These are phyloP conservation scores for Pholiota molesta DNA, from an alignment of 768 basidiomycete genomes.

Conservation along the genomic window DNA sequence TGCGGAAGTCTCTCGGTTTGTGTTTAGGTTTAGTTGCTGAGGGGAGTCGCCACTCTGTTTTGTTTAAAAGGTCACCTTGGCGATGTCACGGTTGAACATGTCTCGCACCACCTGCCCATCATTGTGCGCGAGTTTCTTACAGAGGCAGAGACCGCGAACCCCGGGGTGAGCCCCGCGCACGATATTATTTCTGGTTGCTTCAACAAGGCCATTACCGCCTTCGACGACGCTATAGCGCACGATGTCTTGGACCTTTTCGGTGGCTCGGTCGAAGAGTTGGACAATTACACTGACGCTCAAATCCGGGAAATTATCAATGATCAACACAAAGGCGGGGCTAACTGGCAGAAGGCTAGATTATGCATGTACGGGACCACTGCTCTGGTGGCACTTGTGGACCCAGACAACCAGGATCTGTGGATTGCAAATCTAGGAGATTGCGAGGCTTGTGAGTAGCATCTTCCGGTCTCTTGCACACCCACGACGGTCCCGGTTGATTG, in stretches of 20 bases:
- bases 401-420: conserved; percentile 71
- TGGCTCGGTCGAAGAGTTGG: conserved; percentile 49
- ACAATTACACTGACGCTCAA: conserved; percentile 54
- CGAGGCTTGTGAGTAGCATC: conserved; percentile 61
- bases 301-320: conserved; percentile 69
- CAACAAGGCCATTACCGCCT: conserved; percentile 58
- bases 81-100: conserved; percentile 70
- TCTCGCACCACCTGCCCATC: conserved; percentile 68
- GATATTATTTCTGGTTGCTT: conserved; percentile 58
- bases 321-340: conserved; percentile 55
- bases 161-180: conserved; percentile 43
- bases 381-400: conserved; percentile 73
- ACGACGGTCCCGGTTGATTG: neutral
- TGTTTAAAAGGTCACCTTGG: conserved; percentile 60
- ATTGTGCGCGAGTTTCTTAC: conserved; percentile 63
- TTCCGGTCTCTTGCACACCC: conserved; percentile 11
- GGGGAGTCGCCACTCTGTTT: conserved; percentile 8
- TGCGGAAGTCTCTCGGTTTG: conserved; percentile 28
- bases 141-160: conserved; percentile 41
- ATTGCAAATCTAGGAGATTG: conserved; percentile 82
- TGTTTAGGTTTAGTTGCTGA: conserved; percentile 3
- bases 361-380: conserved; percentile 85
- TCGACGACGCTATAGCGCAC: conserved; percentile 68
- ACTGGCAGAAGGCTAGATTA: conserved; percentile 65
- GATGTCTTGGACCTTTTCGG: conserved; percentile 68